phyloP scores from a whole-genome alignment of 2,329 filamentous ascomycete genomes.

The Cordyceps militaris region DNA sequence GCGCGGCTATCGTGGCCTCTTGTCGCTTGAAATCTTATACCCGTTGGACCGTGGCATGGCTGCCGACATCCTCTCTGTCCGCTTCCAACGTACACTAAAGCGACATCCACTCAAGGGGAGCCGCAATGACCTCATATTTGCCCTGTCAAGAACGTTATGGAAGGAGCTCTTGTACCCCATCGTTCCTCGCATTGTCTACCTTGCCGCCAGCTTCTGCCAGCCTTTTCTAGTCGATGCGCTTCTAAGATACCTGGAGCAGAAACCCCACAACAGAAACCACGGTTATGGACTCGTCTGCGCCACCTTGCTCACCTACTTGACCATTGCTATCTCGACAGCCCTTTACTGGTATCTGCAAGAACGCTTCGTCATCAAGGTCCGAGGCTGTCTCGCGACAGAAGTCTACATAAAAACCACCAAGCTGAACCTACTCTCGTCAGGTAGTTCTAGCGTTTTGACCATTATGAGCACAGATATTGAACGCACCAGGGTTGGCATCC shows the following conservation, averaged over 20 bases:
- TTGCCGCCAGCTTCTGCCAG: slow-evolving; percentile 36
- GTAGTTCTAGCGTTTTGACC: slow-evolving; percentile 29
- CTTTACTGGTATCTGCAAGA: slow-evolving; percentile 33
- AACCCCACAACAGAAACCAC: slow-evolving; percentile 18
- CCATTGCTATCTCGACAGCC: slow-evolving; percentile 32
- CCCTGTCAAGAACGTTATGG: slow-evolving; percentile 28
- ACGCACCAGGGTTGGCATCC: slow-evolving; percentile 25
- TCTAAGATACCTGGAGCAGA: slow-evolving; percentile 19
- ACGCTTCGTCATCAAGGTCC: slow-evolving; percentile 19
- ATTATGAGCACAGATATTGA: slow-evolving; percentile 37
- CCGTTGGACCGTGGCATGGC: slow-evolving; percentile 24
- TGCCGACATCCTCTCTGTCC: background rate
- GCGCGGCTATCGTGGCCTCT: slow-evolving; percentile 24
- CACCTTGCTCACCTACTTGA: slow-evolving; percentile 30
- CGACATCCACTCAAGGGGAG: background rate
- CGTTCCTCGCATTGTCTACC: slow-evolving; percentile 29
- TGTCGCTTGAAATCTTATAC: slow-evolving; percentile 26
- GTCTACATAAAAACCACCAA: slow-evolving; percentile 21
- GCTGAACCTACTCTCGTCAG: slow-evolving; percentile 21
- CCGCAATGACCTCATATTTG: no score
- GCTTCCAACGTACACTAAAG: background rate
- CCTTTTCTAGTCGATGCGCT: slow-evolving; percentile 36
- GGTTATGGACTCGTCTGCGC: slow-evolving; percentile 39
- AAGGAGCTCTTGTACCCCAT: slow-evolving; percentile 28
- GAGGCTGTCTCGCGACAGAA: slow-evolving; percentile 18